A percentile compares a stretch with the other conserved stretches of the same genome.
Evolutionary conservation across 495 filamentous ascomycete species (phyloP).

Genomic region (Tuber brumale): DNA sequence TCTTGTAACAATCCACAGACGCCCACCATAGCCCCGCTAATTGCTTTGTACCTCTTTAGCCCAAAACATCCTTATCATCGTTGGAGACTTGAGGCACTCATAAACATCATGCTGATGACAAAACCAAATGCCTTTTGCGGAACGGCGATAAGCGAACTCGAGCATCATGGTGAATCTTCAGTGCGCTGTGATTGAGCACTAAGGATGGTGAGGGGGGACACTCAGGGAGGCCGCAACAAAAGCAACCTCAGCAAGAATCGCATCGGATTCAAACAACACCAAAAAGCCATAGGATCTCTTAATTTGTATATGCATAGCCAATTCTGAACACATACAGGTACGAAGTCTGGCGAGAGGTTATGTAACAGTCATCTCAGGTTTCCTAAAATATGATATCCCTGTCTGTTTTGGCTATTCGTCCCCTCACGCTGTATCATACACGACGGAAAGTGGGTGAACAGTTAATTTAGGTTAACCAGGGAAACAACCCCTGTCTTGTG

Average conservation of each 20-base stretch:
- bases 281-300: background rate
- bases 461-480: too few relatives aligned
- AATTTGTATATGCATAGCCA: too few relatives aligned
- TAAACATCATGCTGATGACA: background rate
- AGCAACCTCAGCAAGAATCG: background rate
- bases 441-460: too few relatives aligned
- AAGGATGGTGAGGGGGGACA: too few relatives aligned
- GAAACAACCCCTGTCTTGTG: too few relatives aligned
- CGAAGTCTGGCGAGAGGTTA: too few relatives aligned
- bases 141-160: background rate
- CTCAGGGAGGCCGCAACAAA: background rate
- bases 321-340: too few relatives aligned
- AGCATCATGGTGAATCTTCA: background rate
- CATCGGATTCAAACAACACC: background rate
- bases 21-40: background rate
- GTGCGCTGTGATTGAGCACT: background rate
- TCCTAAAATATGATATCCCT: too few relatives aligned
- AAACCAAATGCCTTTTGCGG: background rate
- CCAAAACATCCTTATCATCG: background rate
- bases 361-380: too few relatives aligned
- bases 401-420: too few relatives aligned
- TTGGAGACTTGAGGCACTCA: background rate
- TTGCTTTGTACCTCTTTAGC: background rate
- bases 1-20: background rate
- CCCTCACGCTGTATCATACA: too few relatives aligned